Evolutionary conservation across 768 basidiomycete species (phyloP).

Genomic region (Panaeolus cyanescens): DNA sequence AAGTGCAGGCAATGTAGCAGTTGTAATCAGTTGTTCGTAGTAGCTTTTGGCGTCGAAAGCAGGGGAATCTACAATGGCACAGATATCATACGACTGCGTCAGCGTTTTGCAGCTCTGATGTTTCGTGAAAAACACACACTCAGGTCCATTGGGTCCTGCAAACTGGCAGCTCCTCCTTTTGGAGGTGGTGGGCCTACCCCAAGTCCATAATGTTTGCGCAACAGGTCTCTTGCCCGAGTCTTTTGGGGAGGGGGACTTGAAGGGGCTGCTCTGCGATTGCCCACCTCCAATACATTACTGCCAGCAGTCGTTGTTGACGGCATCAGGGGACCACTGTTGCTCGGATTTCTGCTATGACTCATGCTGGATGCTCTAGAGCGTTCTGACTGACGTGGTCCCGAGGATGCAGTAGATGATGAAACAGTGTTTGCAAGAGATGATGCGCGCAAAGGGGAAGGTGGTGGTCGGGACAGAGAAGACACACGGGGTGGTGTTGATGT

Average conservation of each 20-base stretch:
- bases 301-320: background rate
- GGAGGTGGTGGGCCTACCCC: slow-evolving; percentile 74
- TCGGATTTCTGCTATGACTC: background rate
- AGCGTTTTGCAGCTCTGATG: too few relatives aligned
- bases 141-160: slow-evolving; percentile 80
- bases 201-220: slow-evolving; percentile 87
- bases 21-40: slow-evolving; percentile 85
- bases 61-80: slow-evolving; percentile 59
- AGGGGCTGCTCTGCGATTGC: slow-evolving; percentile 1
- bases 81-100: background rate
- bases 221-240: slow-evolving; percentile 69
- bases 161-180: slow-evolving; percentile 51
- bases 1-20: slow-evolving; percentile 69
- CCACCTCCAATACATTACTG: background rate
- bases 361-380: slow-evolving; percentile 2
- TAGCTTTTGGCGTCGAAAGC: slow-evolving; percentile 84
- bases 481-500: slow-evolving; percentile 16
- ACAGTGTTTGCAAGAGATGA: slow-evolving; percentile 13
- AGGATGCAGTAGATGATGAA: slow-evolving; percentile 2
- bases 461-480: slow-evolving; percentile 23
- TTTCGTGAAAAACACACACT: slow-evolving; percentile 55
- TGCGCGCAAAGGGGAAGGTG: slow-evolving; percentile 25
- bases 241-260: slow-evolving; percentile 37
- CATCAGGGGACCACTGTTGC: background rate
- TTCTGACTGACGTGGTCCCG: background rate